Evolutionary conservation across 2,329 filamentous ascomycete genomes (phyloP), one percentile per base, ranked within the genome.

Genomic region (Coniochaeta sp.): DNA sequence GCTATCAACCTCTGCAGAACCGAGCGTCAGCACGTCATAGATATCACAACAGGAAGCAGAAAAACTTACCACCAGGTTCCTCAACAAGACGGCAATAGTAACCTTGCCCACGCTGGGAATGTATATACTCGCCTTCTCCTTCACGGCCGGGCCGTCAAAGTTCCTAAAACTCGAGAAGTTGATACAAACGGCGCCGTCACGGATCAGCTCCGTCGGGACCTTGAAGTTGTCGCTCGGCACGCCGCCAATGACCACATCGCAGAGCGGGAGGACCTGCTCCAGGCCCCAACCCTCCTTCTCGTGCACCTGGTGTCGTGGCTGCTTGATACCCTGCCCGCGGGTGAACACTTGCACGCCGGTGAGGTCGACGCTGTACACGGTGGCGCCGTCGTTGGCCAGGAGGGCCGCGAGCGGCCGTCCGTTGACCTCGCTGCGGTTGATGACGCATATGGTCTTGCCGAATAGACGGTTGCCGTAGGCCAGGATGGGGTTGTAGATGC

Each of bases 121-220:
- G 69, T 97, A 99, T 69, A 99, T 96, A 5, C 91, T 92, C 1
- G 95, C 95, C 79, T 93, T 96, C 73, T 97, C 90, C 77, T 96
- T 98, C 66, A 98, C 87, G 55, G 90, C 89, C 0, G 89, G 87
- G 1, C 82, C 82, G 62, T 88, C 88, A 75, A 98, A 98, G 77
- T 99, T 98, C 79, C 93, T 91, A 75, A 90, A 91, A 58, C 91
- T 96, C 8, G 92, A 96, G 74, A 99, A 98, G 77, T 99, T 99
- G 78, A 99, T 93, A 81, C 95, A 99, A n/a, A 96, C 91, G 32
- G 91, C 93, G 55, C 95, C 95, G 60, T 96, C 90, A 55, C 91
- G 85, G 68, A 99, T 81, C 63, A 95, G 79, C 58, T 90, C 84
- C 3, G 88, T 89, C 6, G 93, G 90, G 28, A 99, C 89, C 79